phyloP scores from a whole-genome alignment of 345 rosid species.

The Raphanus sativus region DNA sequence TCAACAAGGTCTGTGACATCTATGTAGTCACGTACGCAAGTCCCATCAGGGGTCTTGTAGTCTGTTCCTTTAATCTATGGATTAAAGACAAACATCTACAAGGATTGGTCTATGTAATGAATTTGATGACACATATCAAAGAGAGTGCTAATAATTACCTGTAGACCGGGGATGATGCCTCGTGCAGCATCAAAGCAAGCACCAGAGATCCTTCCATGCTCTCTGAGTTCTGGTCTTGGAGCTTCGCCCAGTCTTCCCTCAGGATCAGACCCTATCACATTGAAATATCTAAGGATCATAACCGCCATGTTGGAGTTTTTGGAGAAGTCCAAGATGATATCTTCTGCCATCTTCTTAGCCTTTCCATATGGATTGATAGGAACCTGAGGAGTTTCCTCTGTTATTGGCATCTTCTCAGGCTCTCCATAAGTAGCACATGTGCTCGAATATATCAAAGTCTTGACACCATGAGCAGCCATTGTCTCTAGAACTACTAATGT shows the following conservation, averaged over 20 bases:
- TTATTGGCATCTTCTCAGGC: slow-evolving; percentile 48
- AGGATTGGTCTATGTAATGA: no score
- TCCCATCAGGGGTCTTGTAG: slow-evolving; percentile 56
- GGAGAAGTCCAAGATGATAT: slow-evolving; percentile 58
- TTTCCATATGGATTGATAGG: slow-evolving; percentile 65
- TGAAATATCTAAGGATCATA: slow-evolving; percentile 59
- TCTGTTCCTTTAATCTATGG: slow-evolving; percentile 67
- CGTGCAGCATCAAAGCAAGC: slow-evolving; percentile 73
- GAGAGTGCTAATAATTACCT: no score
- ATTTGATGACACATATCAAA: no score
- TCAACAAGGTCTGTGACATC: slow-evolving; percentile 62
- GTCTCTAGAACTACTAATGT: slow-evolving; percentile 53
- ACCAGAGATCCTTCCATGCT: slow-evolving; percentile 60
- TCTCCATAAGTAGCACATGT: slow-evolving; percentile 10
- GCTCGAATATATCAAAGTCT: slow-evolving; percentile 62
- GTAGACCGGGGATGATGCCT: slow-evolving; percentile 51
- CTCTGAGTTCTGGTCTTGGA: slow-evolving; percentile 57
- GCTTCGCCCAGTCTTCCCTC: slow-evolving; percentile 65
- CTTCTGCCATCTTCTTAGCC: slow-evolving; percentile 71
- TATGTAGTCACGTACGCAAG: slow-evolving; percentile 58
- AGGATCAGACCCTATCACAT: slow-evolving; percentile 66
- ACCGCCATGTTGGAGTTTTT: slow-evolving; percentile 56
- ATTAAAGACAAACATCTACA: no score
- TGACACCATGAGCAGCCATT: slow-evolving; percentile 55
- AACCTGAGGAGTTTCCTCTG: slow-evolving; percentile 52